These are phyloP conservation scores for Apiospora kogelbergensis DNA, from an alignment of 2,329 filamentous ascomycete genomes.

Conservation along the genomic window DNA sequence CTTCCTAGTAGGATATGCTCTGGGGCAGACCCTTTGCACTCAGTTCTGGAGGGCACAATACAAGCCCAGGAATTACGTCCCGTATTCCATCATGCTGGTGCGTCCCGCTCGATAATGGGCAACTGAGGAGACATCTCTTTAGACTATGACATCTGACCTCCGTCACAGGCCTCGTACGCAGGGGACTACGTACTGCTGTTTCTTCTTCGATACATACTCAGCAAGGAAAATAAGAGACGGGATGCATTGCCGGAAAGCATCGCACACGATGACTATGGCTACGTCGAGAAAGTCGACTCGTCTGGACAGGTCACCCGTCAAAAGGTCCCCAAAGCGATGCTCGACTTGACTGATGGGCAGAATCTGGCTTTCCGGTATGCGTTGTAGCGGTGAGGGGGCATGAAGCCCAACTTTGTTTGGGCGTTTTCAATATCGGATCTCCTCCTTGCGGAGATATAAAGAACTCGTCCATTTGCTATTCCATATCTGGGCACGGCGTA, in stretches of 20 bases:
- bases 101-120: neutral
- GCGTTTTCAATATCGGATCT: no score
- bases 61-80: slow-evolving; percentile 14
- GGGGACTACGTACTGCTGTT: slow-evolving; percentile 12
- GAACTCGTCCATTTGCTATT: no score
- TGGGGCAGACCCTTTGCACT: slow-evolving; percentile 11
- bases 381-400: neutral
- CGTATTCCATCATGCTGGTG: slow-evolving; percentile 10
- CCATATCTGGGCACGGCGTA: no score
- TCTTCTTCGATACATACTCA: slow-evolving; percentile 10
- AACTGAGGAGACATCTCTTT: neutral
- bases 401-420: no score
- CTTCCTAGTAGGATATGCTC: slow-evolving; percentile 11
- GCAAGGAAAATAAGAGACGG: slow-evolving; percentile 12
- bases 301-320: slow-evolving; percentile 6
- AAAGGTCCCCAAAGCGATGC: slow-evolving; percentile 12
- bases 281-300: slow-evolving; percentile 10
- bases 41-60: slow-evolving; percentile 14
- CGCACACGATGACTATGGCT: slow-evolving; percentile 8
- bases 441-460: neutral
- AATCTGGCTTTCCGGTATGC: slow-evolving; percentile 15
- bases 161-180: neutral
- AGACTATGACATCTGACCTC: neutral
- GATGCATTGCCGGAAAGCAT: neutral
- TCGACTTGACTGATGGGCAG: slow-evolving; percentile 12